A percentile compares a stretch with the other conserved stretches of the same genome.
Conservation (phyloP, 345 rosid species). For the Gynandropsis gynandra region DNA sequence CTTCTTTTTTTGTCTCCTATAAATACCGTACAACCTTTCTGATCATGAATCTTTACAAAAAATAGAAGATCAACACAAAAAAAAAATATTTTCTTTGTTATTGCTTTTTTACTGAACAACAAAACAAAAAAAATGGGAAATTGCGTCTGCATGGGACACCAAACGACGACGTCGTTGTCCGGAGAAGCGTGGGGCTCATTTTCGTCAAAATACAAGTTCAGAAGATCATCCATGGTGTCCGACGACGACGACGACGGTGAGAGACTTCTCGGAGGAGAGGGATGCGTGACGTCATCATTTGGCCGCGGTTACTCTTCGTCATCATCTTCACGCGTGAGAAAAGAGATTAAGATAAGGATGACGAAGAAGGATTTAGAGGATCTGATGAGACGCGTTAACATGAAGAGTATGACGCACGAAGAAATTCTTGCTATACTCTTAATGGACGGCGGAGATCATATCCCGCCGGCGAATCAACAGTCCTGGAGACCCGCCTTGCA, state of each 20-base stretch:
- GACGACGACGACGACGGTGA: constrained; percentile 14
- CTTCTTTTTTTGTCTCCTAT: no score
- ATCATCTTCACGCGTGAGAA: constrained; percentile 14
- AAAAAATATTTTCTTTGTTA: no score
- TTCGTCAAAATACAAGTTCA: not conserved
- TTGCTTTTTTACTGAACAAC: no score
- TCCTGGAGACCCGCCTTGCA: constrained; percentile 29
- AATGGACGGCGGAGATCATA: constrained; percentile 15
- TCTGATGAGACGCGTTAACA: constrained; percentile 22
- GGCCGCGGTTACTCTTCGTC: not conserved
- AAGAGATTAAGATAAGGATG: constrained; percentile 29
- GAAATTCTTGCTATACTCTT: constrained; percentile 20
- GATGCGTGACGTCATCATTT: constrained; percentile 6
- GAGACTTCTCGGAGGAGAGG: constrained; percentile 21
- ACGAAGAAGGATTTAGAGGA: constrained; percentile 26
- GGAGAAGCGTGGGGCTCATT: no score
- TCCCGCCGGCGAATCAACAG: constrained; percentile 4
- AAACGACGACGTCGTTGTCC: not conserved
- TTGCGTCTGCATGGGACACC: constrained; percentile 17
- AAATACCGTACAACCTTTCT: not conserved
- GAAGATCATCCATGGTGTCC: constrained; percentile 18
- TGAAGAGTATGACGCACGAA: constrained; percentile 21
- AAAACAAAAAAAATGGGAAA: constrained; percentile 18
- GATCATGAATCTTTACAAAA: constrained; percentile 11
- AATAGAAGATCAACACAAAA: not conserved